phyloP scores from a whole-genome alignment of 352 stramenopile genomes.

The Globisporangium okanoganense region DNA sequence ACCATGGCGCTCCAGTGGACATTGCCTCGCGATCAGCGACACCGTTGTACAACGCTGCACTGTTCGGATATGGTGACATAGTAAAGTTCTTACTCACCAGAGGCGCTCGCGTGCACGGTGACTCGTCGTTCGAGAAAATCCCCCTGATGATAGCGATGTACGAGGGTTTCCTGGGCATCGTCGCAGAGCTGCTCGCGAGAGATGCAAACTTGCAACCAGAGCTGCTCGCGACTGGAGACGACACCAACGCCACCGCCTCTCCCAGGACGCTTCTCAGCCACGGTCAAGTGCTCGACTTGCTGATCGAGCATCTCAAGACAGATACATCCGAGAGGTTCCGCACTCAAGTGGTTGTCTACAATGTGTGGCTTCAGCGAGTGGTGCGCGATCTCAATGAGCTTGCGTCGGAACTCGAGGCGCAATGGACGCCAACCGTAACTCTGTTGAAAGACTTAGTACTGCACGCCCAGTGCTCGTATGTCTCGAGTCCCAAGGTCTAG shows the following conservation, averaged over 20 bases:
- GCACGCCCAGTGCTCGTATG: background rate
- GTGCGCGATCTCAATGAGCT: background rate
- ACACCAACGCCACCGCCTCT: no score
- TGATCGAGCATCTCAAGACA: background rate
- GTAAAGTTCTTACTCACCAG: background rate
- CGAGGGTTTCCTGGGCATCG: background rate
- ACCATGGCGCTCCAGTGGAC: background rate
- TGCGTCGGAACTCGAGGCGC: background rate
- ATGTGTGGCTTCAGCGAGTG: background rate
- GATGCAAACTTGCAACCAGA: background rate
- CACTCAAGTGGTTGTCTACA: background rate
- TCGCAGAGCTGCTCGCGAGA: background rate
- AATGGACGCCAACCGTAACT: background rate
- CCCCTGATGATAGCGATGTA: background rate
- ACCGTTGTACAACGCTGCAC: background rate
- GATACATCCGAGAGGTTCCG: background rate
- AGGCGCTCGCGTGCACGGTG: background rate
- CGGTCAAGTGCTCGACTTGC: background rate
- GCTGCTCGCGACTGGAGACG: background rate
- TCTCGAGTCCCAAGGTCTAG: background rate
- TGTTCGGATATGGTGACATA: background rate
- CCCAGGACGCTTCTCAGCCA: background rate
- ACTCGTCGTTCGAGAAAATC: background rate
- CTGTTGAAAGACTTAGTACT: background rate
- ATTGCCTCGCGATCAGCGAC: background rate